phyloP scores from a whole-genome alignment of 2,329 filamentous ascomycete species.

The Alternaria sp. region DNA sequence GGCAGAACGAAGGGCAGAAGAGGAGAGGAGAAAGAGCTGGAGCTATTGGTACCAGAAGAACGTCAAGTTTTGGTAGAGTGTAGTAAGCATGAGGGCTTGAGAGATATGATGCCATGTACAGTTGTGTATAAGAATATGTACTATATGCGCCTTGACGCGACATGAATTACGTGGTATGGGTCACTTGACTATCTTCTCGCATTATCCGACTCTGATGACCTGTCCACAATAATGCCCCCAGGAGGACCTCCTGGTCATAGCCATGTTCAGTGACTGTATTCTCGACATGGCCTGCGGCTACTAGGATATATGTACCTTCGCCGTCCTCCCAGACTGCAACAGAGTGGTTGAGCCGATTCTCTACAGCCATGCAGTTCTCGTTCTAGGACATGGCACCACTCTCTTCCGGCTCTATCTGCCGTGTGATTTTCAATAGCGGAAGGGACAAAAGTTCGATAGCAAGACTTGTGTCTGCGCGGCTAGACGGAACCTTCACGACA shows the following conservation, averaged over 20 bases:
- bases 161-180: neutral
- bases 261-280: neutral
- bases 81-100: neutral
- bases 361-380: constrained; percentile 1
- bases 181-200: neutral
- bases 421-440: constrained; percentile 27
- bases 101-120: constrained; percentile 17
- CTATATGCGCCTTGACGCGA: neutral
- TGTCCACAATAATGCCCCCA: neutral
- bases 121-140: constrained; percentile 29
- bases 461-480: constrained; percentile 8
- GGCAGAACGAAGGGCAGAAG: constrained; percentile 36
- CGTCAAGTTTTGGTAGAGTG: constrained; percentile 44
- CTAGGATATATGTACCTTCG: neutral
- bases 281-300: neutral
- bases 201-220: neutral
- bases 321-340: constrained; percentile 7
- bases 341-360: constrained; percentile 28
- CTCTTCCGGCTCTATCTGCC: too few species aligned
- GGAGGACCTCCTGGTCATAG: neutral
- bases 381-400: too few species aligned
- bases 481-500: neutral
- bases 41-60: constrained; percentile 49
- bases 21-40: constrained; percentile 49
- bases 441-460: constrained; percentile 19